phyloP scores from a whole-genome alignment of 106 monocot genomes.

The Chionographis japonica region DNA sequence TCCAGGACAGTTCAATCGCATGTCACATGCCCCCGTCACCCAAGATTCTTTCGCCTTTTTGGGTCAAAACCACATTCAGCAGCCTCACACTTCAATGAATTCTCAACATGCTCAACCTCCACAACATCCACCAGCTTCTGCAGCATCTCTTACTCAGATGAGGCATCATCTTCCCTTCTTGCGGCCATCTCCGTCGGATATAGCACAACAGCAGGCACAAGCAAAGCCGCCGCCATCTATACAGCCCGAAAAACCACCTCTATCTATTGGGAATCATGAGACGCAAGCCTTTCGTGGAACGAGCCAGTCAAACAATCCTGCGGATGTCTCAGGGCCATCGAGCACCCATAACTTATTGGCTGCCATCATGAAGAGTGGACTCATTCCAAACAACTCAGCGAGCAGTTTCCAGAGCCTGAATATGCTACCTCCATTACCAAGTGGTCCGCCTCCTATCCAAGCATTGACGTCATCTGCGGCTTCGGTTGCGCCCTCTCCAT shows the following conservation, averaged over 20 bases:
- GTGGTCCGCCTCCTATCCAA: conserved; percentile 59
- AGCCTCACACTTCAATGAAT: conserved; percentile 6
- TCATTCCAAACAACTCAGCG: conserved; percentile 26
- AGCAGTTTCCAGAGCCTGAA: conserved; percentile 20
- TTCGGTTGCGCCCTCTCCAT: conserved; percentile 9
- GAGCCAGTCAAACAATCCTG: conserved; percentile 13
- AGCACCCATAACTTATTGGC: conserved; percentile 42
- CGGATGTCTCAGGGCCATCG: conserved; percentile 27
- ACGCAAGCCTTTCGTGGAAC: conserved; percentile 11
- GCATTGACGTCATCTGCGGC: conserved; percentile 17
- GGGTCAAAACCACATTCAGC: conserved; percentile 18
- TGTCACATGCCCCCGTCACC: not conserved
- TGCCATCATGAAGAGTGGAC: conserved; percentile 51
- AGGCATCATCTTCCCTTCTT: conserved; percentile 21
- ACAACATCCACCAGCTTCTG: conserved; percentile 16
- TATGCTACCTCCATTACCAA: conserved; percentile 64
- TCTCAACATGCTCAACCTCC: conserved; percentile 14
- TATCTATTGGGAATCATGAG: conserved; percentile 14
- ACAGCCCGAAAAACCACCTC: conserved; percentile 16
- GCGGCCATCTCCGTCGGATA: conserved; percentile 24
- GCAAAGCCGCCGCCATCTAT: conserved; percentile 18
- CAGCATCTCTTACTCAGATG: conserved; percentile 21
- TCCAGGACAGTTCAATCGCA: conserved; percentile 15
- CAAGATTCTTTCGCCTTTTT: conserved; percentile 18
- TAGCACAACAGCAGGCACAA: conserved; percentile 8